phyloP scores from a whole-genome alignment of 1,284 basidiomycete genomes.

The Cryptococcus depauperatus region DNA sequence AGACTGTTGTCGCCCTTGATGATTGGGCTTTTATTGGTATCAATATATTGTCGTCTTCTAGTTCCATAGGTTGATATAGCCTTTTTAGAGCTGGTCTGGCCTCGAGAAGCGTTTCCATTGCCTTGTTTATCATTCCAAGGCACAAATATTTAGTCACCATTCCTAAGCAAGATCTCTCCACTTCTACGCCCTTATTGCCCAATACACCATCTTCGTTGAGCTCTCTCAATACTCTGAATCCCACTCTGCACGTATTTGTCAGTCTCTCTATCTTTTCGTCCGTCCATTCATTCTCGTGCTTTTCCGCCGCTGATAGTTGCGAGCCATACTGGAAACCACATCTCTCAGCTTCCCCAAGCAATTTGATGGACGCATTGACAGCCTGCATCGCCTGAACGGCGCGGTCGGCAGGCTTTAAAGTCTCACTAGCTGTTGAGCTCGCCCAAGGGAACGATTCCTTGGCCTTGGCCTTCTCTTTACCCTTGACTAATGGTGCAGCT shows the following conservation, averaged over 20 bases:
- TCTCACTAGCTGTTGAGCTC: background rate
- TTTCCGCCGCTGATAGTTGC: slow-evolving; percentile 3
- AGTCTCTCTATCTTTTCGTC: slow-evolving; percentile 12
- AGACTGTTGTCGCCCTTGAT: background rate
- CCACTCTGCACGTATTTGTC: slow-evolving; percentile 8
- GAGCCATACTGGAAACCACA: slow-evolving; percentile 16
- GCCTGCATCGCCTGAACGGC: slow-evolving; percentile 15
- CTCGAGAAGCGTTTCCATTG: slow-evolving; percentile 16
- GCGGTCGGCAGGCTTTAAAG: slow-evolving; percentile 5
- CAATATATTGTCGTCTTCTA: background rate
- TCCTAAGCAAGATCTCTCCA: slow-evolving; percentile 23
- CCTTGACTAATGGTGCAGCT: slow-evolving; percentile 4
- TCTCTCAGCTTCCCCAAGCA: slow-evolving; percentile 10
- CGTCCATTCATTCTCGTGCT: slow-evolving; percentile 10
- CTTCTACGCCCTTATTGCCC: slow-evolving; percentile 18
- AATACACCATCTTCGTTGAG: slow-evolving; percentile 12
- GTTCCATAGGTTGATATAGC: slow-evolving; percentile 16
- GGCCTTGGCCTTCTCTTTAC: slow-evolving; percentile 4
- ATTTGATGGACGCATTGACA: slow-evolving; percentile 14
- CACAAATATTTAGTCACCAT: slow-evolving; percentile 17
- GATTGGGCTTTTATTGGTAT: background rate
- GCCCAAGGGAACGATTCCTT: slow-evolving; percentile 13
- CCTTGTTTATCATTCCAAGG: slow-evolving; percentile 27
- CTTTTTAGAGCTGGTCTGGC: slow-evolving; percentile 15
- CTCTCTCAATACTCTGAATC: slow-evolving; percentile 19